Evolutionary conservation across 2,329 filamentous ascomycete genomes (phyloP), one percentile per base, ranked within the genome.

Genomic region (Ophiostoma piceae): DNA sequence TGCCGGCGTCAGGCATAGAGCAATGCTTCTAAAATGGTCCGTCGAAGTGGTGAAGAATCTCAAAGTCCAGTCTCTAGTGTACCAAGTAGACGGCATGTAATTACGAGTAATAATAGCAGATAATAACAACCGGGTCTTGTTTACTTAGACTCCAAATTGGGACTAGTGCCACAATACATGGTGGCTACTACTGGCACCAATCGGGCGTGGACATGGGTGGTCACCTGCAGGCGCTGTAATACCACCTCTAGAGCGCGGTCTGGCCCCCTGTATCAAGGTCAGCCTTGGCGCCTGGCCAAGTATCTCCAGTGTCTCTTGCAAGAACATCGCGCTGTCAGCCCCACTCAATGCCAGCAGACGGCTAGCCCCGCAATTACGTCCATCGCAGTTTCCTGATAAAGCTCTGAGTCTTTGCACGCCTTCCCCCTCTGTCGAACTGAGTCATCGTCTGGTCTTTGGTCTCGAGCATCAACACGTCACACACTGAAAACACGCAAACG

Each of bases 101-200:
- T 41, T 41, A 41, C 1, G 12, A 41, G 39, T 65, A 65, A 39
- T 65, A 65, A 2, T 7, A 22, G 5, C 32, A 39, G 19, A 39
- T 39, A 65, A 57, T 57, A 57, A 57, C 51, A 57, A 57, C 51
- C 2, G 8, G 35, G 19, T 35, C 67, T 72, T 76, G 76, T 75
- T 76, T 75, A 76, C 74, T 74, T 74, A 39, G 41, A 73, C 73
- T 67, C 75, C 73, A n/a, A 65, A 76, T 71, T 32, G 6, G 72
- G 75, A 68, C 68, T 71, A 74, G 73, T 69, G n/a, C 4, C 1
- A 16, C n/a, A 35, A 5, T 57, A 26, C 6, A 26, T 12, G 16
- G 51, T 22, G 6, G 51, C 51, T 26, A 54, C 19, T 54, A 54
- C 43, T 47, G 14, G 16, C 51, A 57, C 57, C 57, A 62, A 35